Base-by-base conservation (phyloP, 2,329 filamentous ascomycete species). In the Diaporthe caulivora region DNA sequence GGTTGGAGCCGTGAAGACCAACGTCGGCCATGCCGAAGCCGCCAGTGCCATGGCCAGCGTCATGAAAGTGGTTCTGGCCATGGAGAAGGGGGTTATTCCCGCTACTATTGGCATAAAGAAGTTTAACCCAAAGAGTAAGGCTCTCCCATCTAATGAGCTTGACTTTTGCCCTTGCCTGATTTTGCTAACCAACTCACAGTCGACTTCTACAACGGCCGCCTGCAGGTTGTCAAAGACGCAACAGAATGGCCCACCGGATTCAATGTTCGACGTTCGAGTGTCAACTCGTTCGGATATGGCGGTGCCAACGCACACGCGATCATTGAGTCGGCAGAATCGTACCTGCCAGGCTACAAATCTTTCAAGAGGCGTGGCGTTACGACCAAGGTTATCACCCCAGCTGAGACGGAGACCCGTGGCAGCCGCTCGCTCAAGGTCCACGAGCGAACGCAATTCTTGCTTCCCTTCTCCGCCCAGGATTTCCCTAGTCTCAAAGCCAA, bases 1-100 rank as follows among this genome's bases (percentile, higher is more conserved):
- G 24, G 79, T 83, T 26, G 80, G 81, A 0, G 79, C 81, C 7
- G 77, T 82, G 10, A 83, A 83, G 64, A 78, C 78, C 8, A 82
- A 80, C 62, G 65, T 71, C n/a, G 72, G 72, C 7, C 72, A 73
- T 17, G 65, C 67, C 15, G 72, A 73, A 34, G 34, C 31, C 10
- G 31, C 51, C 18, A 55, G 31, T 15, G 72, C 65, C 17, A 51
- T 73, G 11, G 67, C 67, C 0, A 67, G 65, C 18, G 13, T 73
- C 1, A 18, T 67, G 26, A 73, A 73, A n/a, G 57, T 58, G 3
- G 24, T 21, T 7, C 13, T 40, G 8, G 64, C 55, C 0, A 34
- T 73, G 15, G 55, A 73, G 8, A 44, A 24, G 29, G 34, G n/a
- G 1, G 13, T 70, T 11, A 80, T 82, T n/a, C 78, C 78, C 0